phyloP scores from a whole-genome alignment of 2,329 filamentous ascomycete genomes.

The Colletotrichum agaves region DNA sequence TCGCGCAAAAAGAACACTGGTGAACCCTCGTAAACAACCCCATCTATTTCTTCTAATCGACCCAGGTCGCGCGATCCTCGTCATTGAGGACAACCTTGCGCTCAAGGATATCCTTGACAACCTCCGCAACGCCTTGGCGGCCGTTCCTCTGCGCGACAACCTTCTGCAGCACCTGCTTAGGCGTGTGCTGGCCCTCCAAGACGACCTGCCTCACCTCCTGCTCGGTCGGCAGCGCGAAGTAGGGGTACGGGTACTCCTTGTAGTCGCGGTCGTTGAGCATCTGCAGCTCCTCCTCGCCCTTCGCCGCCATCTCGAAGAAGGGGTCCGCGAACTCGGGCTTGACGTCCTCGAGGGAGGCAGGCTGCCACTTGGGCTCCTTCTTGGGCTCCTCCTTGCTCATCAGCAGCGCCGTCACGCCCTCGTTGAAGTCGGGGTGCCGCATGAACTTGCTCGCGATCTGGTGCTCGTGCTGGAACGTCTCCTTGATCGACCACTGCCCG shows the following conservation, averaged over 20 bases:
- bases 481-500: slow-evolving; percentile 78
- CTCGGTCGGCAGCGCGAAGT: slow-evolving; percentile 81
- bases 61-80: slow-evolving; percentile 56
- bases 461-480: slow-evolving; percentile 89
- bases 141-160: slow-evolving; percentile 69
- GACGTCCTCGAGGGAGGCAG: slow-evolving; percentile 77
- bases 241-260: slow-evolving; percentile 76
- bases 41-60: slow-evolving; percentile 30
- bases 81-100: slow-evolving; percentile 67
- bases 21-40: slow-evolving; percentile 4
- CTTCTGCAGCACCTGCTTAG: slow-evolving; percentile 69
- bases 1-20: not conserved
- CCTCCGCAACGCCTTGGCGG: slow-evolving; percentile 75
- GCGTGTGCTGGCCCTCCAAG: slow-evolving; percentile 50
- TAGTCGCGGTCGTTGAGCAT: slow-evolving; percentile 75
- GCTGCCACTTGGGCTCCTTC: slow-evolving; percentile 77
- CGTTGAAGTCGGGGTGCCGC: slow-evolving; percentile 88
- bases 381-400: slow-evolving; percentile 66
- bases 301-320: slow-evolving; percentile 71
- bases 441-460: slow-evolving; percentile 89
- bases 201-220: slow-evolving; percentile 63
- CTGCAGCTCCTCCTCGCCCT: slow-evolving; percentile 57
- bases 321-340: slow-evolving; percentile 64
- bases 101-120: slow-evolving; percentile 74
- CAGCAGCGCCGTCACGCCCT: slow-evolving; percentile 87